Evolutionary conservation across 116 monocot species (phyloP), one percentile per base, ranked within the genome.

Genomic region (Iris pallida): DNA sequence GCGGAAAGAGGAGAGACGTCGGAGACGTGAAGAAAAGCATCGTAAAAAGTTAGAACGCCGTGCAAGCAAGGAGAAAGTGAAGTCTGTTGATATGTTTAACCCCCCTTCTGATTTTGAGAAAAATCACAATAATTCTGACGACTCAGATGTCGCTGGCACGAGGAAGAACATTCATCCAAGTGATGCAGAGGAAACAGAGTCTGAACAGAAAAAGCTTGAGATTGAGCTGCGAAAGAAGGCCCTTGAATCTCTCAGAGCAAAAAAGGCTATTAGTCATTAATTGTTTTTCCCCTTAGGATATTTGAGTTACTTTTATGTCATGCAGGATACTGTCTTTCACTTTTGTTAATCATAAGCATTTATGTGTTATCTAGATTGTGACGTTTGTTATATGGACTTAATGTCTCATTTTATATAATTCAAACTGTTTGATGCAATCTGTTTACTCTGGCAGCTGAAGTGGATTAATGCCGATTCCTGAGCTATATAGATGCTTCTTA

Each of bases 141-240:
- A 64, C 47, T 73, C 75, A 46, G 83, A 80, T 72, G 74, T 18
- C 61, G 73, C 42, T 65, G 54, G n/a, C 10, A 55, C 3, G 1
- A 65, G 59, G 51, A 81, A 57, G 68, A 56, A 47, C 47, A 53
- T 59, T 68, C 58, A 62, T 71, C 13, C 11, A 19, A 79, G 42
- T 56, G 75, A 80, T 57, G 63, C 13, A 7, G 86, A 84, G 20
- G 88, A 78, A n/a, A 45, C 68, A 16, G 81, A 77, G 40, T 83
- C 72, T 12, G 83, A 85, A 59, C 86, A 86, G 73, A 86, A 84
- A 77, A 96, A 61, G 80, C 89, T 96, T 58, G 96, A 96, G 78
- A 85, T 86, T 76, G 85, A 89, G 75, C 74, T 96, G 82, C 80
- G 91, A 55, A 80, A 89, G 68, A 96, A 85, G 71, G 96, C 96